phyloP scores from a whole-genome alignment of 169 alveolate species.

The Plasmodium knowlesi region DNA sequence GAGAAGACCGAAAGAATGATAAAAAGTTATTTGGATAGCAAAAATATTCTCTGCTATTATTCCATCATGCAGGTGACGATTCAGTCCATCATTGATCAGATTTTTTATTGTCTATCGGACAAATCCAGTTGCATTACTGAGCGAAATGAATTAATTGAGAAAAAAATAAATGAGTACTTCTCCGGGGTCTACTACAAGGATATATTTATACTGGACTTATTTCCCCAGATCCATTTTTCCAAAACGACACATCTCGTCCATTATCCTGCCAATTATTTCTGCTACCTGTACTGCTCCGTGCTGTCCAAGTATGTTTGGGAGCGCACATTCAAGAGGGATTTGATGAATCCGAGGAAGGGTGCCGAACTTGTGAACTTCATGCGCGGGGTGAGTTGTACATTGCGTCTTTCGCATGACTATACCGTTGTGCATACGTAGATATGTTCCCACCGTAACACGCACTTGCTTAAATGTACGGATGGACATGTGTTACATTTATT shows the following conservation, averaged over 20 bases:
- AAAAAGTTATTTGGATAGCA: constrained; percentile 15
- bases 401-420: neutral
- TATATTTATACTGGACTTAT: constrained; percentile 62
- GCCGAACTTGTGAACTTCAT: constrained; percentile 27
- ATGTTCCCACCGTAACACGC: neutral
- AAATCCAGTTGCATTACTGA: constrained; percentile 15
- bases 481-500: neutral
- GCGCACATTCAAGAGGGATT: constrained; percentile 17
- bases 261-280: constrained; percentile 84
- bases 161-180: constrained; percentile 57
- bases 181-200: constrained; percentile 36
- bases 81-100: constrained; percentile 73
- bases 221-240: constrained; percentile 77
- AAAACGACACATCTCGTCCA: constrained; percentile 84
- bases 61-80: constrained; percentile 43
- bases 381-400: constrained; percentile 21
- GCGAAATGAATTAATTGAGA: constrained; percentile 50
- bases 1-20: neutral
- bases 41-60: constrained; percentile 67
- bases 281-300: constrained; percentile 79
- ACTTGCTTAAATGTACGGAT: neutral
- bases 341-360: constrained; percentile 3
- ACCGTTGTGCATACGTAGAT: neutral
- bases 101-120: constrained; percentile 50
- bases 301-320: constrained; percentile 65